Evolutionary conservation across 2,329 filamentous ascomycete genomes (phyloP).

Genomic region (Xylaria sp.): DNA sequence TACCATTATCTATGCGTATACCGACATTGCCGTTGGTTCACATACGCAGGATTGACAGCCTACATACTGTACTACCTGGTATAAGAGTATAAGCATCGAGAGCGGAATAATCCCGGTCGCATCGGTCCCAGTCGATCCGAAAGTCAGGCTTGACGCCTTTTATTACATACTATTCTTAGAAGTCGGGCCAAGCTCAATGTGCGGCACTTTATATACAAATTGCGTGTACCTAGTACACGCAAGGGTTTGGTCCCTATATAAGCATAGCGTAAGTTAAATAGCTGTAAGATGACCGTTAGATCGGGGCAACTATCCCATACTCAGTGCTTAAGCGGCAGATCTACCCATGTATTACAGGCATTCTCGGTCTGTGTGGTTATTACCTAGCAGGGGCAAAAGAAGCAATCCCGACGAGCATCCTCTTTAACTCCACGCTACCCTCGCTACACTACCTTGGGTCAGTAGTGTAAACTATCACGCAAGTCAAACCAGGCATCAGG

Average conservation of each 20-base stretch:
- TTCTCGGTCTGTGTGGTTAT: constrained; percentile 20
- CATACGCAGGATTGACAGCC: not conserved
- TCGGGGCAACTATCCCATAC: constrained; percentile 29
- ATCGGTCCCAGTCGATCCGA: constrained; percentile 33
- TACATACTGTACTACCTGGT: not conserved
- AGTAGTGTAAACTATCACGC: not conserved
- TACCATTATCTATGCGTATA: not conserved
- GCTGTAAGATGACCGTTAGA: constrained; percentile 34
- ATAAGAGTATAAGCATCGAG: not conserved
- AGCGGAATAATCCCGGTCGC: constrained; percentile 31
- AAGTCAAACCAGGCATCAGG: constrained; percentile 24
- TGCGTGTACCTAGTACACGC: constrained; percentile 6
- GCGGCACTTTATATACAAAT: constrained; percentile 21
- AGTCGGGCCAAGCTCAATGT: constrained; percentile 18
- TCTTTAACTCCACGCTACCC: constrained; percentile 13
- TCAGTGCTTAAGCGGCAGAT: constrained; percentile 33
- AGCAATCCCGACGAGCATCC: constrained; percentile 24
- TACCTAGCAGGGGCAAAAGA: constrained; percentile 17
- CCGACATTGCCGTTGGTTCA: not conserved
- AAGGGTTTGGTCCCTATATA: constrained; percentile 10
- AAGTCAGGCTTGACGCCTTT: constrained; percentile 27
- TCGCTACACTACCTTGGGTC: not conserved
- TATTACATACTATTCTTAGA: constrained; percentile 36
- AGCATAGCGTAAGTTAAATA: constrained; percentile 21
- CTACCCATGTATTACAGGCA: constrained; percentile 24